phyloP scores from a whole-genome alignment of 1,284 basidiomycete species.

The Malassezia caprae region DNA sequence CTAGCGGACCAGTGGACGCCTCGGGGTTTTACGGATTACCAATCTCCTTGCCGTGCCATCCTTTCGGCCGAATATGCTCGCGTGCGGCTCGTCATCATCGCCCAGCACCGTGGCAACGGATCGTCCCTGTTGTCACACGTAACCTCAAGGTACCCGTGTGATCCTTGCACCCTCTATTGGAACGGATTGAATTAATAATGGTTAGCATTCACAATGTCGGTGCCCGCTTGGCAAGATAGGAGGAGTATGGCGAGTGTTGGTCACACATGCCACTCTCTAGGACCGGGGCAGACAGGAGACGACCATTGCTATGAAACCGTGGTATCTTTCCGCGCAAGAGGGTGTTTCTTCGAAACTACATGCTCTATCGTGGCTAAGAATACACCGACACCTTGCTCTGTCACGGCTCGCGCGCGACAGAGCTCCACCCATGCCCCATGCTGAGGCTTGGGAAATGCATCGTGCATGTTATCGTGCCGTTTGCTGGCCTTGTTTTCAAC shows the following conservation, averaged over 20 bases:
- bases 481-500: neutral
- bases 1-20: neutral
- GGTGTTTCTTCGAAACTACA: neutral
- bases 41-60: conserved; percentile 3
- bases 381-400: neutral
- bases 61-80: conserved; percentile 14
- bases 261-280: neutral
- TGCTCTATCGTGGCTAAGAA: neutral
- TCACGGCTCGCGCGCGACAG: neutral
- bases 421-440: neutral
- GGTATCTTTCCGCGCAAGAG: neutral
- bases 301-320: conserved; percentile 2
- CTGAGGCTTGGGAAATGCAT: neutral
- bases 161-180: neutral
- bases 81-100: neutral
- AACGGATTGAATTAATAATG: conserved; percentile 10
- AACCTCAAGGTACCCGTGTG: neutral
- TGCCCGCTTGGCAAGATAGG: neutral
- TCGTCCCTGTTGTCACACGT: neutral
- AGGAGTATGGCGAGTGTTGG: neutral
- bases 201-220: conserved; percentile 14
- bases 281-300: neutral
- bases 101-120: neutral
- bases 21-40: conserved; percentile 21
- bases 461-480: neutral